phyloP scores from a whole-genome alignment of 305 asterid genomes.

The Fraxinus sp. region DNA sequence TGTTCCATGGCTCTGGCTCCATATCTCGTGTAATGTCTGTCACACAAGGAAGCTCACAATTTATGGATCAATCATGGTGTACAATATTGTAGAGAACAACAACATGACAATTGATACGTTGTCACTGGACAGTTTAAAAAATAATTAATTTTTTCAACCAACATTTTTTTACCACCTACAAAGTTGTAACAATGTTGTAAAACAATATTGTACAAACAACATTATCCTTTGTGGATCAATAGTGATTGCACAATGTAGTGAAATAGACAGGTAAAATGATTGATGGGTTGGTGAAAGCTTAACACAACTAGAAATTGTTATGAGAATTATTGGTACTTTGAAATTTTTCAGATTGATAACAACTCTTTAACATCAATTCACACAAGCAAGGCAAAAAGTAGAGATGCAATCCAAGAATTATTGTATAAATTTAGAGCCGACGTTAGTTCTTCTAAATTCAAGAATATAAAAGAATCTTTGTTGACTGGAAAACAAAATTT shows the following conservation, averaged over 20 bases:
- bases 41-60: background rate
- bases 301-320: background rate
- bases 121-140: background rate
- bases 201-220: background rate
- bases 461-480: background rate
- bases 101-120: background rate
- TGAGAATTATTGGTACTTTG: background rate
- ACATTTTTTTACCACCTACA: too few relatives aligned
- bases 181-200: too few relatives aligned
- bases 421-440: background rate
- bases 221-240: background rate
- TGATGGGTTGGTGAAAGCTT: constrained; percentile 18
- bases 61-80: background rate
- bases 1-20: background rate
- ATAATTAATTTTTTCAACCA: too few relatives aligned
- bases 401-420: background rate
- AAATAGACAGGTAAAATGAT: constrained; percentile 9
- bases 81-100: background rate
- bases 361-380: background rate
- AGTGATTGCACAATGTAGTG: constrained; percentile 4
- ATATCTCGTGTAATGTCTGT: constrained; percentile 13
- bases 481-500: background rate
- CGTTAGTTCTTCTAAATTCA: background rate
- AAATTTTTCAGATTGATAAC: background rate
- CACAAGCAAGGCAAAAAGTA: background rate